Base-by-base conservation (phyloP, 768 basidiomycete species). In the Lentinula aciculospora region DNA sequence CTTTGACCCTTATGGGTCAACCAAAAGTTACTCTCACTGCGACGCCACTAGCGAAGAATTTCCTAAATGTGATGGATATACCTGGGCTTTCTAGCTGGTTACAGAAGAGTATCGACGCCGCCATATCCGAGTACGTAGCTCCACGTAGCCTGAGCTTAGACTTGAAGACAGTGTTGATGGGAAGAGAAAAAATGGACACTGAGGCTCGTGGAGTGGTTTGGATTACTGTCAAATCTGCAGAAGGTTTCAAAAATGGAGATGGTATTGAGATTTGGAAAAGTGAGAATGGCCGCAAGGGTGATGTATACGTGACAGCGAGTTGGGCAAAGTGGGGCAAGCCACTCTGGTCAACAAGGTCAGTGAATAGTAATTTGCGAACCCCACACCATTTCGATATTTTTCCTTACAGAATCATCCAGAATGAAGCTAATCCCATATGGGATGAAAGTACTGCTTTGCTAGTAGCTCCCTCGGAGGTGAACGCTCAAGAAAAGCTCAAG, bases 61-160 rank as follows among this genome's bases (percentile, higher is more conserved):
- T 89, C n/a, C 76, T 88, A 15, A 89, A 91, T 66, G 74, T 92
- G n/a, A 84, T 92, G 77, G 85, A 92, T 68, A 66, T 92, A 1
- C 89, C 89, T 0, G 79, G 84, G 53, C 69, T 92, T 50, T 85
- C 82, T 1, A 75, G 77, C 0, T 91, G 88, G 76, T 73, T 92
- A 29, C 83, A 88, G 63, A 79, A 75, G 53, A 78, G 81, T 3
- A 85, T 92, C 60, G 81, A 88, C 37, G 77, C 81, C 4, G 85
- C 81, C 1, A 71, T 83, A 3, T 77, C 76, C 3, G 80, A 78
- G 58, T 83, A 87, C 60, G 83, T 89, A 29, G 87, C 86, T 0
- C 90, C 89, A 12, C 81, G 83, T 64, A 86, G 84, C 56, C 70
- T 89, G 69, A 88, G 81, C 2, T 61, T 92, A 37, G 86, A 91